These are phyloP conservation scores for Pseudisothecium myosuroides DNA, from an alignment of 225 moss, liverwort and hornwort genomes.

Conservation along the genomic window DNA sequence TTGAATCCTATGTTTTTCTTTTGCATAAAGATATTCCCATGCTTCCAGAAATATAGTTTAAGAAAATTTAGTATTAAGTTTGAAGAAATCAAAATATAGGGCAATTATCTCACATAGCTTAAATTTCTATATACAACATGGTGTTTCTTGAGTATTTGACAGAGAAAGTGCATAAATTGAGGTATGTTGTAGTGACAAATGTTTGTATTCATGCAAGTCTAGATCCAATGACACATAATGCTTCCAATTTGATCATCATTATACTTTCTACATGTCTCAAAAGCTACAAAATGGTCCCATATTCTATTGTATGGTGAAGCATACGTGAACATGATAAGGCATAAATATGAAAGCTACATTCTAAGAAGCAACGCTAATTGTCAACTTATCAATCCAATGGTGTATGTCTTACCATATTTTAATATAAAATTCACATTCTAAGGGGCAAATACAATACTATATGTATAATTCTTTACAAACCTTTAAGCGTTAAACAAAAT, in stretches of 20 bases:
- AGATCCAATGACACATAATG: rapidly evolving
- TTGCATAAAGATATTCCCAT: no score
- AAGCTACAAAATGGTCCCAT: not conserved
- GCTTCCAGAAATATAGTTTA: no score
- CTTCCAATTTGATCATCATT: not conserved
- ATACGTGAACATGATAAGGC: not conserved
- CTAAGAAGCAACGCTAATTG: no score
- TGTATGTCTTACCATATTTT: not conserved
- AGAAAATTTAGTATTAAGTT: no score
- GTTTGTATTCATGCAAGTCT: not conserved
- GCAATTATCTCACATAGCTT: no score
- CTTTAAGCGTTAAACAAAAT: no score
- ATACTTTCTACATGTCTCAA: not conserved
- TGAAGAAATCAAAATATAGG: no score
- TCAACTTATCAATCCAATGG: not conserved
- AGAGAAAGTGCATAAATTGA: not conserved
- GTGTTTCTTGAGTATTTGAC: no score
- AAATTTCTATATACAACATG: not conserved
- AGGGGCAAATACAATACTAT: not conserved
- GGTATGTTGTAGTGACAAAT: not conserved
- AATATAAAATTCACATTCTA: not conserved
- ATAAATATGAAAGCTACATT: not conserved
- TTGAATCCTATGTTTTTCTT: no score
- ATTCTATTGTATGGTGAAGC: rapidly evolving
- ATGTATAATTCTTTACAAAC: not conserved